A percentile compares a stretch with the other conserved stretches of the same genome.
These are phyloP conservation scores for Aciculoconidium aculeatum DNA, from an alignment of 805 yeast genomes.

Conservation along the genomic window DNA sequence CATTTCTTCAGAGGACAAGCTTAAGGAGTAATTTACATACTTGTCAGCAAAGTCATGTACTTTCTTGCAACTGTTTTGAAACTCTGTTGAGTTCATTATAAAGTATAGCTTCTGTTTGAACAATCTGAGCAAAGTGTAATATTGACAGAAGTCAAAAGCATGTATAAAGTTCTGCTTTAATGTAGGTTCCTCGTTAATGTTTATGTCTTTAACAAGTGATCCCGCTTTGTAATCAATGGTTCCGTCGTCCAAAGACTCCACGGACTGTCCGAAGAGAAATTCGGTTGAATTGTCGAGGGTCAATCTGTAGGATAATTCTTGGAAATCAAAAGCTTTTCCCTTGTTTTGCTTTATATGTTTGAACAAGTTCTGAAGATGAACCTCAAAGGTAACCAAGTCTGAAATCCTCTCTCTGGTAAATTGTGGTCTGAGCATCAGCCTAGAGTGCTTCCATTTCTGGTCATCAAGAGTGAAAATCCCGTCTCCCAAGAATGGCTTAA, in stretches of 20 bases:
- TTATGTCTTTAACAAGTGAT: not conserved
- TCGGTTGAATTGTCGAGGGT: conserved; percentile 14
- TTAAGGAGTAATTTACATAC: conserved; percentile 33
- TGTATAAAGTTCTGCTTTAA: conserved; percentile 12
- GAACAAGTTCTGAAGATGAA: conserved; percentile 9
- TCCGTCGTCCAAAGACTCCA: conserved; percentile 4
- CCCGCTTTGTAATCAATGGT: conserved; percentile 5
- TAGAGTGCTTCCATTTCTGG: conserved; percentile 17
- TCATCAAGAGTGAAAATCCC: conserved; percentile 18
- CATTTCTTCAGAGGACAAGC: conserved; percentile 21
- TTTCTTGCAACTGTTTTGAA: conserved; percentile 11
- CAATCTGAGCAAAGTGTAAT: conserved; percentile 12
- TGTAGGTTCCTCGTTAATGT: not conserved
- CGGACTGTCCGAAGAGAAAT: conserved; percentile 12
- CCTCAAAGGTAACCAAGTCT: conserved; percentile 14
- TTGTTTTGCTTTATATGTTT: conserved; percentile 4
- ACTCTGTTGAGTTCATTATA: conserved; percentile 11
- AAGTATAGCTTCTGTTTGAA: conserved; percentile 13
- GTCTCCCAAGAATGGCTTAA: conserved; percentile 14
- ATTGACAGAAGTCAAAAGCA: conserved; percentile 16
- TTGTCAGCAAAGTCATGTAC: conserved; percentile 28
- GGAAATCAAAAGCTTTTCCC: conserved; percentile 6
- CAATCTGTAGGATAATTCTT: conserved; percentile 6
- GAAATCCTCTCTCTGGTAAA: conserved; percentile 15
- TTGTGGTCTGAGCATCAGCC: conserved; percentile 17